phyloP scores from a whole-genome alignment of 352 stramenopile species.

The Phytophthora hibernalis region DNA sequence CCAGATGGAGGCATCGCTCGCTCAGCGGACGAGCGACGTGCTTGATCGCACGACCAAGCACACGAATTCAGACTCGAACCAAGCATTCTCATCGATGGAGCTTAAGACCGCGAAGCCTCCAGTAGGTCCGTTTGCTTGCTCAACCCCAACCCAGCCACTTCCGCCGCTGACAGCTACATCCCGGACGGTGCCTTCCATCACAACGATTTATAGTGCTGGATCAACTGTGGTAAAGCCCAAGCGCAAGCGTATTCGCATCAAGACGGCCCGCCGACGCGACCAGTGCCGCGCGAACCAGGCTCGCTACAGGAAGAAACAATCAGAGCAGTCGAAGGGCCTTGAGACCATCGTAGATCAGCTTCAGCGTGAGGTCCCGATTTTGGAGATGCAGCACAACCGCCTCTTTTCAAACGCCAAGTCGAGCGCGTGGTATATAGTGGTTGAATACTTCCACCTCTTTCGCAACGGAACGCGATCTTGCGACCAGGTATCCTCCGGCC shows the following conservation, averaged over 20 bases:
- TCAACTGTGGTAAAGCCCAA: constrained; percentile 14
- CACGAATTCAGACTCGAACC: neutral
- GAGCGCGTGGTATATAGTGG: constrained; percentile 15
- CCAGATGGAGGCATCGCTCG: constrained; percentile 12
- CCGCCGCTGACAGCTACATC: neutral
- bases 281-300: constrained; percentile 59
- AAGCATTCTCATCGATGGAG: too few relatives aligned
- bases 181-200: constrained; percentile 7
- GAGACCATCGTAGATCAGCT: constrained; percentile 34
- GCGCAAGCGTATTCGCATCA: constrained; percentile 48
- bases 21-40: constrained; percentile 3
- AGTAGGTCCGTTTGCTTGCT: neutral
- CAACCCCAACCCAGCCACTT: neutral
- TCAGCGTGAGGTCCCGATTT: constrained; percentile 24
- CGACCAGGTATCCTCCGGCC: constrained; percentile 1
- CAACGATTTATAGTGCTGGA: neutral
- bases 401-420: constrained; percentile 9
- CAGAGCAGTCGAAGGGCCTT: constrained; percentile 14
- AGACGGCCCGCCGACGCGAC: constrained; percentile 51
- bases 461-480: constrained; percentile 3
- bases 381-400: constrained; percentile 28
- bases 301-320: constrained; percentile 53
- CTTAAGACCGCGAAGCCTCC: neutral
- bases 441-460: constrained; percentile 41
- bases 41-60: neutral